A percentile compares a stretch with the other conserved stretches of the same genome.
Evolutionary conservation across 1,139 yeast species (phyloP).

Genomic region (Debaryomyces robertsiae): DNA sequence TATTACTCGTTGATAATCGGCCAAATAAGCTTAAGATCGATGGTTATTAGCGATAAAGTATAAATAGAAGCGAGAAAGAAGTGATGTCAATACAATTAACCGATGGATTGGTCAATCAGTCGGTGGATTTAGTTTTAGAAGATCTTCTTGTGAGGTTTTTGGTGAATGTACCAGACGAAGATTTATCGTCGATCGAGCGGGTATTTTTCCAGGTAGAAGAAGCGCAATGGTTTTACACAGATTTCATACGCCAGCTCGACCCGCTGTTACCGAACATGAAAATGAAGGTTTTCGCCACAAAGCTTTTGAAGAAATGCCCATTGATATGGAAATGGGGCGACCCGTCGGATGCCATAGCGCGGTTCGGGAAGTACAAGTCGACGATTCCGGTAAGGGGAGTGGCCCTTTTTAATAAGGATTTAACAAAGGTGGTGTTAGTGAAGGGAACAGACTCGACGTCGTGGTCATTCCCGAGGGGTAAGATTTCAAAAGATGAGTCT

Average conservation of each 20-base stretch:
- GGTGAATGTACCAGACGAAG: constrained; percentile 90
- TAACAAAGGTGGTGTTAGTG: constrained; percentile 75
- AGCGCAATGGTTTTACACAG: constrained; percentile 97
- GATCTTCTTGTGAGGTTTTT: constrained; percentile 89
- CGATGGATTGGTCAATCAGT: constrained; percentile 57
- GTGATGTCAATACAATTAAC: constrained; percentile 57
- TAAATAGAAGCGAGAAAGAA: constrained; percentile 9
- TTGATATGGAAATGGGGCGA: constrained; percentile 85
- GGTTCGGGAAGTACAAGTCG: constrained; percentile 83
- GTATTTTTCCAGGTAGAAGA: constrained; percentile 95
- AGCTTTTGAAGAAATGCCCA: constrained; percentile 78
- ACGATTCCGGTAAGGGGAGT: constrained; percentile 97
- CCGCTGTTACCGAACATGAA: constrained; percentile 78
- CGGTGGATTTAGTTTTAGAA: constrained; percentile 78
- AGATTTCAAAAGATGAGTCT: constrained; percentile 88
- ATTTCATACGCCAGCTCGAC: constrained; percentile 73
- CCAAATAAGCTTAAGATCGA: no score
- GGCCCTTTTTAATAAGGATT: constrained; percentile 73
- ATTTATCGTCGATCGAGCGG: constrained; percentile 80
- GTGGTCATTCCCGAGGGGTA: constrained; percentile 98
- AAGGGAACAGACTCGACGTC: constrained; percentile 81
- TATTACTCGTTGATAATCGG: not conserved
- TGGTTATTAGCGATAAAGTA: constrained; percentile 8
- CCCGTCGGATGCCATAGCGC: constrained; percentile 69
- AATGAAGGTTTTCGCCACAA: constrained; percentile 76